phyloP scores from a whole-genome alignment of 1,139 yeast genomes.

The Pichia inconspicua region DNA sequence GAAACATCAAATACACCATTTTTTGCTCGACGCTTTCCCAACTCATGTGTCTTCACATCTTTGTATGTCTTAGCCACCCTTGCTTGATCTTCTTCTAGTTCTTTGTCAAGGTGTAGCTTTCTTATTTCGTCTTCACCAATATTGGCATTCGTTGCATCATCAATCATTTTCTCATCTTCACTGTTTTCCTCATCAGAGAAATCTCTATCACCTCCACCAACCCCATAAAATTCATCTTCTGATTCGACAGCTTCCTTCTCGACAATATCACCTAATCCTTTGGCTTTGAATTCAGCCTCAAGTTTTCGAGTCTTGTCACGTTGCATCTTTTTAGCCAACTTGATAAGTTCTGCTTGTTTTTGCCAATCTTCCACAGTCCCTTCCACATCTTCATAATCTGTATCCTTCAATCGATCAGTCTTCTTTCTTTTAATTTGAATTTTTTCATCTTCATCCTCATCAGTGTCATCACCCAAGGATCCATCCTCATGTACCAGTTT shows the following conservation, averaged over 20 bases:
- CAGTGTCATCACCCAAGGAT: slow-evolving; percentile 2
- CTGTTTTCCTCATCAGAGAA: slow-evolving; percentile 47
- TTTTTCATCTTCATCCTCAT: slow-evolving; percentile 12
- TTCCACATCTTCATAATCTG: slow-evolving; percentile 13
- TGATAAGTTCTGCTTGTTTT: slow-evolving; percentile 15
- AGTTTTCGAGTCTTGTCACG: slow-evolving; percentile 30
- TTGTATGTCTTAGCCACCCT: slow-evolving; percentile 68
- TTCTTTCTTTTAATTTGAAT: slow-evolving; percentile 8
- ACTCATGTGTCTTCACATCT: slow-evolving; percentile 77
- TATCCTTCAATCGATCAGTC: not conserved
- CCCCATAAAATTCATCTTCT: slow-evolving; percentile 91
- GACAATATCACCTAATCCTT: slow-evolving; percentile 46
- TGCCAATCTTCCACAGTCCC: slow-evolving; percentile 21
- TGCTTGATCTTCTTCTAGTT: slow-evolving; percentile 59
- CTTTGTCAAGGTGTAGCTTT: slow-evolving; percentile 56
- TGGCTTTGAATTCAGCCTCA: slow-evolving; percentile 43
- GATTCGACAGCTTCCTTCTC: slow-evolving; percentile 94
- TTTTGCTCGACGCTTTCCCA: slow-evolving; percentile 54
- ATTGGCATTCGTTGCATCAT: slow-evolving; percentile 56
- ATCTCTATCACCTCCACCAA: slow-evolving; percentile 81
- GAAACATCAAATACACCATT: slow-evolving; percentile 54
- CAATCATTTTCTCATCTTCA: slow-evolving; percentile 77
- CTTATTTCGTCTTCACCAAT: slow-evolving; percentile 56
- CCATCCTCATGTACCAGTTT: too few relatives aligned
- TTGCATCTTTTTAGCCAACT: slow-evolving; percentile 21